These are phyloP conservation scores for Spatholobus suberectus DNA, from an alignment of 306 rosid species.

Conservation along the genomic window DNA sequence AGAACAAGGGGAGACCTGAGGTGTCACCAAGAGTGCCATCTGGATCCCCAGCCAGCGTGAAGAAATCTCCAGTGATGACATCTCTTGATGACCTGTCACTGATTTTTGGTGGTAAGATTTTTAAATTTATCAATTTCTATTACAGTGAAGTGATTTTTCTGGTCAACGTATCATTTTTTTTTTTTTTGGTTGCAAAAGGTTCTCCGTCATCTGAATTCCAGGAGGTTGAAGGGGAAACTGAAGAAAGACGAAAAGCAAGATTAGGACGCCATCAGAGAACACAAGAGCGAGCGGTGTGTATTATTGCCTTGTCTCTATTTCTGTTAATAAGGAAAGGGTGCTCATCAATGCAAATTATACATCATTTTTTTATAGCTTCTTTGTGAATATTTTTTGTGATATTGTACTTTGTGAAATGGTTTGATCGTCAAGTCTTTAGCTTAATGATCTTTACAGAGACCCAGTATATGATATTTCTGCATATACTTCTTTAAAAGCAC, in stretches of 20 bases:
- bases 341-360: slow-evolving; percentile 21
- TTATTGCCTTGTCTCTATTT: slow-evolving; percentile 27
- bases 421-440: neutral
- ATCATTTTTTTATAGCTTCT: slow-evolving; percentile 1
- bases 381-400: neutral
- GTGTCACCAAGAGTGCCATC: slow-evolving; percentile 58
- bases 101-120: slow-evolving; percentile 72
- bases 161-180: neutral
- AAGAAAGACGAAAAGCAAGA: slow-evolving; percentile 88
- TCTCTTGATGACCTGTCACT: slow-evolving; percentile 74
- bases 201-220: slow-evolving; percentile 59
- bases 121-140: slow-evolving; percentile 35
- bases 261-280: slow-evolving; percentile 74
- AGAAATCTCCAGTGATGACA: slow-evolving; percentile 57
- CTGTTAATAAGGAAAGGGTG: neutral
- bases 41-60: slow-evolving; percentile 52
- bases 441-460: slow-evolving; percentile 13
- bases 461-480: slow-evolving; percentile 24
- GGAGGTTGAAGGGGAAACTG: slow-evolving; percentile 90
- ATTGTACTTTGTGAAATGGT: slow-evolving; percentile 10
- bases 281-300: slow-evolving; percentile 75
- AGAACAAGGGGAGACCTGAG: slow-evolving; percentile 56
- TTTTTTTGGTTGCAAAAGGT: slow-evolving; percentile 53
- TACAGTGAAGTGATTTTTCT: neutral
- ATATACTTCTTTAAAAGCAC: slow-evolving; percentile 14